Conservation (phyloP, 1,284 basidiomycete genomes). For the Sanghuangporus sanghuang region DNA sequence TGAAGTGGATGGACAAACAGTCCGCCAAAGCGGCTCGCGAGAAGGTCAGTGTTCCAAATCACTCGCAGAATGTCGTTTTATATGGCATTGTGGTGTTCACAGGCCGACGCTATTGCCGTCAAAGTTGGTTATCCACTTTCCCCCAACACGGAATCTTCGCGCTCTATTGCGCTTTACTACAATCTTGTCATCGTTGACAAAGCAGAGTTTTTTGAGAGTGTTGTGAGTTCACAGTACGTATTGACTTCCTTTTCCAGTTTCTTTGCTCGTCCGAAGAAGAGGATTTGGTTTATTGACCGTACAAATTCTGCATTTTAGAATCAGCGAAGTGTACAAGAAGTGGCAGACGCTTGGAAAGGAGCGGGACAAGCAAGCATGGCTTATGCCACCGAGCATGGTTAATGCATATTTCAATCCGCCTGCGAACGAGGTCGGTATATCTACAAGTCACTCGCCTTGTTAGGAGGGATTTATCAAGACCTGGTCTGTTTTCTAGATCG, state of each 20-base stretch:
- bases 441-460: not conserved
- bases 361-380: conserved; percentile 78
- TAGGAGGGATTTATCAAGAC: not conserved
- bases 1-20: conserved; percentile 91
- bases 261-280: not conserved
- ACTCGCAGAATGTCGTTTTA: not conserved
- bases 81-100: not conserved
- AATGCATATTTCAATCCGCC: conserved; percentile 82
- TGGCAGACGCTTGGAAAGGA: conserved; percentile 76
- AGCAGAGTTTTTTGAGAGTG: conserved; percentile 82
- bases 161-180: conserved; percentile 76
- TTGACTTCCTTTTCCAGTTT: conserved; percentile 12
- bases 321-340: conserved; percentile 51
- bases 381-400: conserved; percentile 80
- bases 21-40: conserved; percentile 80
- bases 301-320: conserved; percentile 31
- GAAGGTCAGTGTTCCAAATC: conserved; percentile 48
- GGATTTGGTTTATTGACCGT: conserved; percentile 10
- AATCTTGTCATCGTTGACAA: conserved; percentile 57
- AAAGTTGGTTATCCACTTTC: conserved; percentile 89
- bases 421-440: conserved; percentile 58
- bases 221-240: conserved; percentile 58
- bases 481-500: conserved; percentile 55
- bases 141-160: conserved; percentile 75
- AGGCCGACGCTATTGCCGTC: conserved; percentile 74